A percentile compares a stretch with the other conserved stretches of the same genome.
Evolutionary conservation across 1,284 basidiomycete genomes (phyloP).

Genomic region (Cryptococcus sp.): DNA sequence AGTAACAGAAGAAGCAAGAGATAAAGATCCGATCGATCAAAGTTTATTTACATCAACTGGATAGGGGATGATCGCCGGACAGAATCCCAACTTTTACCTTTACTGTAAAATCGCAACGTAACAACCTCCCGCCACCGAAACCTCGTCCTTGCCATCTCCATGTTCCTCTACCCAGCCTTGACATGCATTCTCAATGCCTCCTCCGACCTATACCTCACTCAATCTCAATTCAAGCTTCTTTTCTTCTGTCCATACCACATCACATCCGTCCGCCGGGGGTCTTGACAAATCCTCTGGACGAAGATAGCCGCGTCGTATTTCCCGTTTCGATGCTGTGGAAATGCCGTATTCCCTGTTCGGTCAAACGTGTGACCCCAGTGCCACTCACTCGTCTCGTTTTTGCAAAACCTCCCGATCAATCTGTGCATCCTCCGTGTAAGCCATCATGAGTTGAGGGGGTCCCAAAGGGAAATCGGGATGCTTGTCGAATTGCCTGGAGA

Average conservation of each 20-base stretch:
- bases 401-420: constrained; percentile 41
- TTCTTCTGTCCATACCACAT: constrained; percentile 46
- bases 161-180: no score
- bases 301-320: constrained; percentile 47
- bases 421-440: constrained; percentile 49
- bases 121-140: no score
- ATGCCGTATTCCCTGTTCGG: constrained; percentile 37
- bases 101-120: no score
- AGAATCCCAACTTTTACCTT: no score
- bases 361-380: neutral
- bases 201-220: neutral
- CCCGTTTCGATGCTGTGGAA: constrained; percentile 45
- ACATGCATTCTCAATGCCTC: neutral
- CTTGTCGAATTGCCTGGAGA: constrained; percentile 35
- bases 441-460: constrained; percentile 53
- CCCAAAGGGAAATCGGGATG: constrained; percentile 54
- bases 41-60: no score
- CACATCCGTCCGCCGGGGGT: constrained; percentile 38
- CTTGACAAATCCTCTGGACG: constrained; percentile 44
- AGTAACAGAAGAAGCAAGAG: no score
- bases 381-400: constrained; percentile 42
- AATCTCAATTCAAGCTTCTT: constrained; percentile 33
- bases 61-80: no score
- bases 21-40: no score
- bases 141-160: no score